phyloP scores from a whole-genome alignment of 176 grass and related monocot genomes.

The Lolium multiflorum region DNA sequence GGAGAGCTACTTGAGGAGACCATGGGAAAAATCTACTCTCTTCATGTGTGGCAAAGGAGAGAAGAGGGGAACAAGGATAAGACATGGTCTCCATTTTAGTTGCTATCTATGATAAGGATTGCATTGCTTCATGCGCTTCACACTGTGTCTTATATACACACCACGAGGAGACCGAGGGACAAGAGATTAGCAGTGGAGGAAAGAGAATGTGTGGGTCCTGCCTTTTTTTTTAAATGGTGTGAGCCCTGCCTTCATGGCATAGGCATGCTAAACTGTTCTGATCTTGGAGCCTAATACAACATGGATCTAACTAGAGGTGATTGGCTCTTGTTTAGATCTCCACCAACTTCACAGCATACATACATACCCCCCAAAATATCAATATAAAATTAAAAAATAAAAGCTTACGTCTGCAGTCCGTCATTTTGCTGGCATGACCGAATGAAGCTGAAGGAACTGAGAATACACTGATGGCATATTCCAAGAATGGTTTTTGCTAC shows the following conservation, averaged over 20 bases:
- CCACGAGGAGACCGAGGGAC: constrained; percentile 15
- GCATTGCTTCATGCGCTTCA: constrained; percentile 11
- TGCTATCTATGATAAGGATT: constrained; percentile 39
- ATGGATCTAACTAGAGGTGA: constrained; percentile 25
- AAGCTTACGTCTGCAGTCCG: not conserved
- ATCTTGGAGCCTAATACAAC: constrained; percentile 21
- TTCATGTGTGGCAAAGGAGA: constrained; percentile 46
- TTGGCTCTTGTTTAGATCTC: constrained; percentile 42
- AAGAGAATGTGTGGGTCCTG: constrained; percentile 19
- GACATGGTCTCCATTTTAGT: constrained; percentile 53
- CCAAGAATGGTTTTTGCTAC: constrained; percentile 34
- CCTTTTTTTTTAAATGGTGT: not conserved
- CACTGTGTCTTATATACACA: constrained; percentile 43
- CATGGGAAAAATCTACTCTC: constrained; percentile 39
- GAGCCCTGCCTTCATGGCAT: not conserved
- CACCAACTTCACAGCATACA: constrained; percentile 37
- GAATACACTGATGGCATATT: constrained; percentile 44
- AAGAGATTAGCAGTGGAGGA: not conserved
- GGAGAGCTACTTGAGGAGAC: constrained; percentile 35
- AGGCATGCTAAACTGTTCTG: constrained; percentile 44
- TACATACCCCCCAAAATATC: constrained; percentile 21
- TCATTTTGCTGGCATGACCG: constrained; percentile 36
- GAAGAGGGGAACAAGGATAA: constrained; percentile 51
- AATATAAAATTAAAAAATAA: constrained; percentile 5
- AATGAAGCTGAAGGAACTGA: constrained; percentile 32